These are phyloP conservation scores for Pythium guiyangense DNA, from an alignment of 352 stramenopile species.

Conservation along the genomic window DNA sequence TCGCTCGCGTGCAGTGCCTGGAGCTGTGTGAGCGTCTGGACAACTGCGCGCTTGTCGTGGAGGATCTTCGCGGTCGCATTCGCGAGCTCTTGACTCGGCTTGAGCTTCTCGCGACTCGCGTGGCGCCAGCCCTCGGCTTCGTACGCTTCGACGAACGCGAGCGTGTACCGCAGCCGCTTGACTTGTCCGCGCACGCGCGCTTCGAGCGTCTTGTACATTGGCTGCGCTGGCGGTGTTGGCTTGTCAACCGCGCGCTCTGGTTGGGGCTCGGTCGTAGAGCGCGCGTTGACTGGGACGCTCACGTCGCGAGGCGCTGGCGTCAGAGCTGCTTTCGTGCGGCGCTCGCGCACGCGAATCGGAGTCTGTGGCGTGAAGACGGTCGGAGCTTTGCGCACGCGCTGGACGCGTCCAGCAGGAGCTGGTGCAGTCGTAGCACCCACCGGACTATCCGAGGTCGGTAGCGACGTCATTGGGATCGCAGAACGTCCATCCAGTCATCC, in stretches of 20 bases:
- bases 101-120: slow-evolving; percentile 73
- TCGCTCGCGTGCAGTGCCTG: slow-evolving; percentile 35
- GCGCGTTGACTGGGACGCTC: too few species aligned
- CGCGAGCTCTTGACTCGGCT: slow-evolving; percentile 69
- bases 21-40: slow-evolving; percentile 40
- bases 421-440: not conserved
- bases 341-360: not conserved
- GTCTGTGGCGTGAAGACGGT: slow-evolving; percentile 18
- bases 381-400: slow-evolving; percentile 13
- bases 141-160: slow-evolving; percentile 84
- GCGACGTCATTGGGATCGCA: too few species aligned
- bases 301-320: too few species aligned
- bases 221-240: not conserved
- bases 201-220: slow-evolving; percentile 14
- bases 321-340: not conserved
- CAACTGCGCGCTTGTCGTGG: slow-evolving; percentile 44
- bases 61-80: slow-evolving; percentile 44
- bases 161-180: slow-evolving; percentile 47
- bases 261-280: too few species aligned
- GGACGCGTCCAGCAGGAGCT: not conserved
- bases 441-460: too few species aligned
- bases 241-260: too few species aligned
- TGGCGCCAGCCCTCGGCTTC: slow-evolving; percentile 78
- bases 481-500: too few species aligned
- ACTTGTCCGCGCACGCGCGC: slow-evolving; percentile 12